A percentile compares a stretch with the other conserved stretches of the same genome.
Conservation (phyloP, 768 basidiomycete genomes). For the Kwoniella heveanensis region DNA sequence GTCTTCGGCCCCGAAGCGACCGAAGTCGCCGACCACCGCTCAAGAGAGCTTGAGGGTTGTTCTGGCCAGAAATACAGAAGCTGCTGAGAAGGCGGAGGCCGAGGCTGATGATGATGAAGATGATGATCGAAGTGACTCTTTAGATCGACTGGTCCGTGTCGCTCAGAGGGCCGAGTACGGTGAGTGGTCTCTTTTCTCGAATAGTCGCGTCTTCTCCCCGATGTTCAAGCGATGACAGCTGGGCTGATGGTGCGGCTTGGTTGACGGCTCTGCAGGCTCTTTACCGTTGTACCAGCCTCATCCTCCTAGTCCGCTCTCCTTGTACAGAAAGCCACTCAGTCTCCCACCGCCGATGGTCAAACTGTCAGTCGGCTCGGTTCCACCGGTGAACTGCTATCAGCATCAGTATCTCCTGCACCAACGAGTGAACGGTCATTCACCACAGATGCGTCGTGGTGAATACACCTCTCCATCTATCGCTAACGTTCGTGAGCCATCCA, state of each 20-base stretch:
- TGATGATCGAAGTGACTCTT: background rate
- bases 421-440: background rate
- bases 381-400: background rate
- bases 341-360: background rate
- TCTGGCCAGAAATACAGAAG: background rate
- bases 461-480: background rate
- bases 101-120: background rate
- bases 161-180: conserved; percentile 12
- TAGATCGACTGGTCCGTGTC: conserved; percentile 9
- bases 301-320: background rate
- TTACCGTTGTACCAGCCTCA: background rate
- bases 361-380: background rate
- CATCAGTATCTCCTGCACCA: background rate
- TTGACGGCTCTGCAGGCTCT: background rate
- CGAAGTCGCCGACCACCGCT: conserved; percentile 15
- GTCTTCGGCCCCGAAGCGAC: conserved; percentile 9
- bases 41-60: conserved; percentile 11
- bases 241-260: no score
- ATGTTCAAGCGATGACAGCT: no score
- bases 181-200: background rate
- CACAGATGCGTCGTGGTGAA: no score
- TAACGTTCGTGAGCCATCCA: background rate
- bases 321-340: background rate
- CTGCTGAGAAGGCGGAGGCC: background rate
- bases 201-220: background rate